Base-by-base conservation (phyloP, 164 flowering plant genomes). In the Umbellularia californica region DNA sequence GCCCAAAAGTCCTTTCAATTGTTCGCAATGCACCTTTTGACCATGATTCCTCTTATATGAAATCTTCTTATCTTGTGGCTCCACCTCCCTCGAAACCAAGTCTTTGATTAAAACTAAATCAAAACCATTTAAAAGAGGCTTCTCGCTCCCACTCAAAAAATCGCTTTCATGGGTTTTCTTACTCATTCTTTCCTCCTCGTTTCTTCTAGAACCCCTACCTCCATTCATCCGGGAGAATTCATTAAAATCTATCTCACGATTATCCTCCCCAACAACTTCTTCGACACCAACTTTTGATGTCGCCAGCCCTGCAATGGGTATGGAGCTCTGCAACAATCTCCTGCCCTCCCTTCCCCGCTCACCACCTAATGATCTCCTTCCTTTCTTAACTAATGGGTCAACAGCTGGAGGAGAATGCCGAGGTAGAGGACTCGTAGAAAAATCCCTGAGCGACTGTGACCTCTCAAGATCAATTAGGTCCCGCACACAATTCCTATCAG, bases 361-460 rank as follows among this genome's bases (percentile, higher is more conserved):
- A 70, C 58, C 30, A 7, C 88, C 91, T 20, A 85, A 77, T 2
- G 97, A 92, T 77, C 89, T 81, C 77, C 96, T 89, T 23, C 90
- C 91, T 73, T 76, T 88, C 84, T 81, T 89, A 20, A 86, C 50
- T 70, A 87, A 84, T 35, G 83, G 13, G 74, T 88, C 93, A 70
- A 79, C 68, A 35, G 86, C 80, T 10, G 91, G 85, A 72, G 95
- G 90, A 17, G 98, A 92, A 70, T 91, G 89, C 95, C 92, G 91
- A 13, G 94, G 84, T 14, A 91, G 90, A 64, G 97, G 94, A 80
- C 97, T 94, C 3, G 93, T 87, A 14, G 98, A 92, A 76, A 98
- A 98, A 79, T 96, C 99, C 80, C 95, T 82, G 13, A 96, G 86
- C 10, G 99, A 96, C 58, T 94, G 84, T 2, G 99, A 94, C 72